A percentile compares a stretch with the other conserved stretches of the same genome.
Evolutionary conservation across 495 filamentous ascomycete species (phyloP).

Genomic region (Hyphodiscus hymeniophilus): DNA sequence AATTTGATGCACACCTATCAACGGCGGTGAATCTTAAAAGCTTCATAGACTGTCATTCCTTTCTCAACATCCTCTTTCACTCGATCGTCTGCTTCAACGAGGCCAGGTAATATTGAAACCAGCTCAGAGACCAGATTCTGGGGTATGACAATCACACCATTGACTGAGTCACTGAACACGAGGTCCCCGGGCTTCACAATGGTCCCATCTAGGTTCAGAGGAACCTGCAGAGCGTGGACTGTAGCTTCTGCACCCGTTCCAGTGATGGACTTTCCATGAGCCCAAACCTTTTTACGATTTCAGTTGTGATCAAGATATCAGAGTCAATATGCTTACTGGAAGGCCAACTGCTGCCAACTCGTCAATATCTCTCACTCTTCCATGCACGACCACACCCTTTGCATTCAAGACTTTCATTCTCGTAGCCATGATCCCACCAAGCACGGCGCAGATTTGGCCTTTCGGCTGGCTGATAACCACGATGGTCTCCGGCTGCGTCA

Average conservation of each 20-base stretch:
- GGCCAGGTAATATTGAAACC: conserved; percentile 42
- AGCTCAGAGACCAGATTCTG: conserved; percentile 38
- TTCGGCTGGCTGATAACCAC: conserved; percentile 52
- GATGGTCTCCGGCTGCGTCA: conserved; percentile 41
- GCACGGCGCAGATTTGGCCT: conserved; percentile 51
- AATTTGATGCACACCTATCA: conserved; percentile 8
- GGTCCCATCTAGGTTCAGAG: conserved; percentile 41
- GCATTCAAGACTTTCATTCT: conserved; percentile 48
- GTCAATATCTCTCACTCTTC: conserved; percentile 53
- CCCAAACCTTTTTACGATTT: conserved; percentile 41
- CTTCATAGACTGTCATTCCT: conserved; percentile 48
- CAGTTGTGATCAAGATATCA: not conserved
- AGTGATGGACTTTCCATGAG: conserved; percentile 46
- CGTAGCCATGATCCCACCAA: conserved; percentile 61
- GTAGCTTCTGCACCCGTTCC: conserved; percentile 53
- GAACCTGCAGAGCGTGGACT: conserved; percentile 44
- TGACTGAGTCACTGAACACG: conserved; percentile 50
- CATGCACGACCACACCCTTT: conserved; percentile 47
- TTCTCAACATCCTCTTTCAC: conserved; percentile 50
- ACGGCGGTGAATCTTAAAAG: conserved; percentile 34
- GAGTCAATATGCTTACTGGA: conserved; percentile 32
- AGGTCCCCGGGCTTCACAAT: conserved; percentile 50
- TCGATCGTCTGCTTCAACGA: conserved; percentile 51
- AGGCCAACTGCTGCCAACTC: conserved; percentile 39
- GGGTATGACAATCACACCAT: conserved; percentile 59